Conservation (phyloP, 495 filamentous ascomycete genomes). For the Penicillium atrosanguineum region DNA sequence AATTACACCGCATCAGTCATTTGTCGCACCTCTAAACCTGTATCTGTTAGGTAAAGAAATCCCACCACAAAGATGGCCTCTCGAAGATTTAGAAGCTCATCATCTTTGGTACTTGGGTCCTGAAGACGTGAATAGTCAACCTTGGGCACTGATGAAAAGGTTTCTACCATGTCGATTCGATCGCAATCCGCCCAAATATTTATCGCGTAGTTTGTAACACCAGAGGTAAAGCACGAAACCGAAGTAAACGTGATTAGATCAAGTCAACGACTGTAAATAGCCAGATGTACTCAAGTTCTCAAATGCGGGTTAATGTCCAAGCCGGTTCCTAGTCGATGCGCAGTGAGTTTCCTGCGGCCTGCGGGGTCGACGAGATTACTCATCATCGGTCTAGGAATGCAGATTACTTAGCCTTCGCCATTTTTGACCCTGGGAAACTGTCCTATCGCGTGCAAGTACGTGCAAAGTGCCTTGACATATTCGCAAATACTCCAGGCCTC, state of each 20-base stretch:
- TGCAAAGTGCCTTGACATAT: background rate
- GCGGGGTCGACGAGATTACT: background rate
- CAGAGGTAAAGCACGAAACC: background rate
- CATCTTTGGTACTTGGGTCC: slow-evolving; percentile 63
- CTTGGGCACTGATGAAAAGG: slow-evolving; percentile 73
- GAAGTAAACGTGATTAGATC: background rate
- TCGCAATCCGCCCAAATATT: background rate
- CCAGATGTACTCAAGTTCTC: background rate
- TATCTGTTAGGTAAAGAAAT: slow-evolving; percentile 87
- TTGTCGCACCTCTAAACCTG: slow-evolving; percentile 61
- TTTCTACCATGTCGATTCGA: slow-evolving; percentile 17
- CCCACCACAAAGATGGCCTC: slow-evolving; percentile 85
- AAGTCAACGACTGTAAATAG: no score
- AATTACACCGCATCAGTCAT: no score
- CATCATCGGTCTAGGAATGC: background rate
- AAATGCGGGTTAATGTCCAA: no score
- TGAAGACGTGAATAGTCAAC: slow-evolving; percentile 69
- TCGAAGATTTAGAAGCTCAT: slow-evolving; percentile 68
- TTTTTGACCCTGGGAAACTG: no score
- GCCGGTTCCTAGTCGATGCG: background rate
- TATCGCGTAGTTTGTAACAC: background rate
- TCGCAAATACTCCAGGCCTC: background rate
- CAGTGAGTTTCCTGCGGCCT: background rate
- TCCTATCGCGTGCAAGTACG: background rate
- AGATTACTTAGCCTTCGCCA: background rate